These are phyloP conservation scores for Perilla frutescens DNA, from an alignment of 257 asterid species.

Conservation along the genomic window DNA sequence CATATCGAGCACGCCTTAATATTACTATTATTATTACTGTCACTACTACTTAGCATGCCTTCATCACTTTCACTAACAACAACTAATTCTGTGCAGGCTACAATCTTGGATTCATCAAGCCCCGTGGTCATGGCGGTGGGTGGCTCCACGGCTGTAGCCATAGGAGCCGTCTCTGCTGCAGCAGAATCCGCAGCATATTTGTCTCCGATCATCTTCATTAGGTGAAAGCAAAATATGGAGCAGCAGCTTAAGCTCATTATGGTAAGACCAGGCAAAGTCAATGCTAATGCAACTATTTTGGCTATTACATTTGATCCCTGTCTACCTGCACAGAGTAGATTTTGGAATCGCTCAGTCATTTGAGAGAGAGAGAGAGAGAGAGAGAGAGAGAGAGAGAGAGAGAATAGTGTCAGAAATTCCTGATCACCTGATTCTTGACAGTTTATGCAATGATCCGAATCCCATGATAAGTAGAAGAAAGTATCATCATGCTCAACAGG, in stretches of 20 bases:
- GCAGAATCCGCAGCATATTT: not conserved
- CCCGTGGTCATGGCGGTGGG: not conserved
- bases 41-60: not conserved
- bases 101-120: slow-evolving; percentile 38
- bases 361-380: not conserved
- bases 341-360: not conserved
- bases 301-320: not conserved
- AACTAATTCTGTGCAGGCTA: slow-evolving; percentile 24
- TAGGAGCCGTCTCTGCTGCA: not conserved
- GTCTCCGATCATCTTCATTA: slow-evolving; percentile 16
- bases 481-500: slow-evolving; percentile 23
- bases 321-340: slow-evolving; percentile 13
- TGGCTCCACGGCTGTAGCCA: not conserved
- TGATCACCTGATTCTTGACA: not conserved
- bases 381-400: not conserved
- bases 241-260: slow-evolving; percentile 35
- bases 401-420: too few species aligned
- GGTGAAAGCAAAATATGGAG: slow-evolving; percentile 34
- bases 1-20: slow-evolving; percentile 45
- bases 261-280: slow-evolving; percentile 38
- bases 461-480: slow-evolving; percentile 39
- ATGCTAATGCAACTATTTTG: slow-evolving; percentile 25
- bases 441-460: slow-evolving; percentile 21
- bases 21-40: not conserved
- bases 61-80: slow-evolving; percentile 7